Percentiles rank a stretch among this genome's conserved stretches.
These are phyloP conservation scores for Auricularia sp. DNA, from an alignment of 768 basidiomycete genomes.

Conservation along the genomic window DNA sequence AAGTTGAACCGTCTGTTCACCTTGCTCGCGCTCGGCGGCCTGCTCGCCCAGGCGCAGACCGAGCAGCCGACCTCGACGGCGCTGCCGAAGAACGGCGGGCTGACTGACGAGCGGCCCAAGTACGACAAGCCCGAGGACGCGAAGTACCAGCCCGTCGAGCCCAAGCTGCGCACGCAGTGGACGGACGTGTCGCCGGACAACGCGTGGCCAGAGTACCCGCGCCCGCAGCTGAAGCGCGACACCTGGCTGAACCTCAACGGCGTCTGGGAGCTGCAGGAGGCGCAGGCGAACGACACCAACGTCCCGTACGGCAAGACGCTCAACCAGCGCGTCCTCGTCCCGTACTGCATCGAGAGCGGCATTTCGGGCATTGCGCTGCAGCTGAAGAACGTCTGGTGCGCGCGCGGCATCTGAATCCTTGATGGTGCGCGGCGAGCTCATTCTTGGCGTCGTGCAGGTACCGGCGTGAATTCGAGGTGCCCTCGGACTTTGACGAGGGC, in stretches of 20 bases:
- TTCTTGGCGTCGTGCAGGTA: not conserved
- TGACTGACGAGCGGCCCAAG: not conserved
- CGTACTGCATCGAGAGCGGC: not conserved
- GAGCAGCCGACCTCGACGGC: not conserved
- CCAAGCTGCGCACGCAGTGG: not conserved
- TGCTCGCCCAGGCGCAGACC: not conserved
- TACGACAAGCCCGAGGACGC: not conserved
- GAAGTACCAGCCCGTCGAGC: not conserved
- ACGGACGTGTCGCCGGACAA: not conserved
- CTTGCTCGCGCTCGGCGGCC: not conserved
- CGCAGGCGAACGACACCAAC: not conserved
- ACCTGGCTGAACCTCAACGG: not conserved
- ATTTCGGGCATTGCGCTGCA: not conserved
- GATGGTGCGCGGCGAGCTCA: not conserved
- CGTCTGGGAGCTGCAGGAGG: not conserved
- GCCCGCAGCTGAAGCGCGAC: not conserved
- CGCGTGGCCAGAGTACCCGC: not conserved
- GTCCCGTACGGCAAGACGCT: slow-evolving; percentile 1
- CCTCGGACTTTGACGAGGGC: not conserved
- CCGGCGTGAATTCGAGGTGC: not conserved
- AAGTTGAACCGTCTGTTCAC: not conserved
- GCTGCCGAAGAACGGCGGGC: not conserved
- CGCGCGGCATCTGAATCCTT: not conserved
- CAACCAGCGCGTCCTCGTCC: not conserved
- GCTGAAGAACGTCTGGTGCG: not conserved